Conservation (phyloP, 345 rosid genomes). For the Durio zibethinus region DNA sequence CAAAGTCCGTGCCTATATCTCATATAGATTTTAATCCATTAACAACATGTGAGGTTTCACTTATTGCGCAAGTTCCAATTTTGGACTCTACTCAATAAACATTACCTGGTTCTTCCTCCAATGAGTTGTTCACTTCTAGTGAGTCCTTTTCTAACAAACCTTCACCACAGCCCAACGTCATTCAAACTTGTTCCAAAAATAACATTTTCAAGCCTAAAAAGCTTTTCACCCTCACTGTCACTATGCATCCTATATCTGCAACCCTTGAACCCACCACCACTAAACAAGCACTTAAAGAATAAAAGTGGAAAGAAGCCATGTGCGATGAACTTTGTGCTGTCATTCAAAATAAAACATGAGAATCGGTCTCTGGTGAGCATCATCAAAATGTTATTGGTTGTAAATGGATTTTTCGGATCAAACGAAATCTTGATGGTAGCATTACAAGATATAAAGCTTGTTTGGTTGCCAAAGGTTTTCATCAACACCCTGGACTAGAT, state of each 20-base stretch:
- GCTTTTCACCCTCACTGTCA: background rate
- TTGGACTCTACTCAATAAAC: no score
- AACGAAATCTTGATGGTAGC: background rate
- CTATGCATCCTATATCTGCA: background rate
- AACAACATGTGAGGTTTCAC: no score
- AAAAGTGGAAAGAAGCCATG: background rate
- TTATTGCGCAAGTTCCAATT: no score
- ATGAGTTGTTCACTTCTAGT: no score
- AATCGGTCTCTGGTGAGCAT: background rate
- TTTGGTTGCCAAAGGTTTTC: background rate
- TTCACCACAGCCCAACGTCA: background rate
- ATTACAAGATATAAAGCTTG: background rate
- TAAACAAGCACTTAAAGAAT: background rate
- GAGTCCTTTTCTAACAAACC: no score
- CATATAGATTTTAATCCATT: no score
- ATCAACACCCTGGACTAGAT: background rate
- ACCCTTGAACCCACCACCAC: background rate
- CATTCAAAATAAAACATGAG: background rate
- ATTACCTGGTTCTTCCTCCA: background rate
- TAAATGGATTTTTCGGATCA: conserved; percentile 2
- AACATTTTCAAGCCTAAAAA: background rate
- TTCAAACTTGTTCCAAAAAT: background rate
- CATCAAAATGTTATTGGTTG: background rate
- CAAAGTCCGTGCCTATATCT: no score
- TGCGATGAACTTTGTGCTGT: background rate